Evolutionary conservation across 768 basidiomycete species (phyloP).

Genomic region (Harrya chromipes): DNA sequence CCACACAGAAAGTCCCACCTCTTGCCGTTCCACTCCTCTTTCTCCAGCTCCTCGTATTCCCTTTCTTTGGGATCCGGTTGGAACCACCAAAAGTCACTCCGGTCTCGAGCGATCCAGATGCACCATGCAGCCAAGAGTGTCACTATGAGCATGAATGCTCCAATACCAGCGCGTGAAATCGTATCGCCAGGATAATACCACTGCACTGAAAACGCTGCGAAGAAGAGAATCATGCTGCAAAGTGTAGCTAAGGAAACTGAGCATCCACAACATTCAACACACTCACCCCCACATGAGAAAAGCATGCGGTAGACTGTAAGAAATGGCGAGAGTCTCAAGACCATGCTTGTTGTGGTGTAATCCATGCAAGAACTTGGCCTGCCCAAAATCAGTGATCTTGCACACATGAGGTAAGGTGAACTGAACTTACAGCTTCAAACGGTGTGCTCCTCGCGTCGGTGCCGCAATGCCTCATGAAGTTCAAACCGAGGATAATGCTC

Average conservation of each 20-base stretch:
- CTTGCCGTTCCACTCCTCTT: not conserved
- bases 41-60: not conserved
- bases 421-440: constrained; percentile 33
- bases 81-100: constrained; percentile 25
- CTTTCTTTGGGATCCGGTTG: constrained; percentile 12
- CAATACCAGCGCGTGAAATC: constrained; percentile 26
- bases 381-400: not conserved
- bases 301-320: constrained; percentile 55
- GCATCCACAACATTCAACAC: not conserved
- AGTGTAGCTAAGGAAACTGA: not conserved
- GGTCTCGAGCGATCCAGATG: constrained; percentile 32
- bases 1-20: too few species aligned
- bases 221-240: constrained; percentile 29
- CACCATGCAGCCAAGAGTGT: constrained; percentile 42
- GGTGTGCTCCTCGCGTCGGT: constrained; percentile 30
- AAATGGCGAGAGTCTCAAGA: constrained; percentile 49
- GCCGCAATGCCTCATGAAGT: constrained; percentile 43
- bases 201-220: constrained; percentile 23
- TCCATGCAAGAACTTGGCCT: constrained; percentile 17
- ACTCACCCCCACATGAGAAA: constrained; percentile 61
- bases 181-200: constrained; percentile 17
- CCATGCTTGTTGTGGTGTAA: constrained; percentile 34
- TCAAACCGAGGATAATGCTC: constrained; percentile 41
- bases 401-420: not conserved
- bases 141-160: constrained; percentile 27